Percentiles rank a stretch among this genome's conserved stretches.
These are phyloP conservation scores for Debaryomycetaceae sp. DNA, from an alignment of 1,139 yeast species.

Conservation along the genomic window DNA sequence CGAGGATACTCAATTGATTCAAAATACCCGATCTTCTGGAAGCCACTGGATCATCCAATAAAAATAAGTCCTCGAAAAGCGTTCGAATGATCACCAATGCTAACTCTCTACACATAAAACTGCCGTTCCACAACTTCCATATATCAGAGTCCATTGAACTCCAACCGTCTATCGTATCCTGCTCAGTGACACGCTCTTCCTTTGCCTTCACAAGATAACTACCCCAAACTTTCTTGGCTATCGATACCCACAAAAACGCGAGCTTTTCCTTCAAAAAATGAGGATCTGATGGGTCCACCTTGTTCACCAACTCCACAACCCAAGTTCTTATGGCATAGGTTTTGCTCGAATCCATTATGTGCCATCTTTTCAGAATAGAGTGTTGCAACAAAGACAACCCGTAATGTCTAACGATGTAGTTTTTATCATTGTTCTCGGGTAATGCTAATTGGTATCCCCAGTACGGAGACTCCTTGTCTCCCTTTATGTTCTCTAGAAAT, in stretches of 20 bases:
- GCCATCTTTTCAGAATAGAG: conserved; percentile 57
- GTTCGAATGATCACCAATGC: conserved; percentile 77
- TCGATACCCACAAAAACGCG: conserved; percentile 86
- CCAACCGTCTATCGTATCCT: conserved; percentile 74
- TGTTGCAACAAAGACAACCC: conserved; percentile 79
- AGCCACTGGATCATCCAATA: conserved; percentile 88
- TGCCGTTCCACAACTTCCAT: conserved; percentile 68
- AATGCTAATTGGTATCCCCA: conserved; percentile 90
- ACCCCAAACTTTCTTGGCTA: conserved; percentile 96
- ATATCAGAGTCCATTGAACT: conserved; percentile 78
- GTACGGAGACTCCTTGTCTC: conserved; percentile 77
- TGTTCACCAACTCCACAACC: conserved; percentile 73
- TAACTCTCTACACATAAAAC: conserved; percentile 65
- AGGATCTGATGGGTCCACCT: conserved; percentile 66
- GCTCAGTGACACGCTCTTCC: conserved; percentile 18
- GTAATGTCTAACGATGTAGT: conserved; percentile 79
- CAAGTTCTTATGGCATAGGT: conserved; percentile 71
- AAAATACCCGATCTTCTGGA: conserved; percentile 74
- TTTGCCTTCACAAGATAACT: conserved; percentile 33
- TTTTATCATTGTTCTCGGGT: conserved; percentile 55
- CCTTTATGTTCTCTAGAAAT: conserved; percentile 73
- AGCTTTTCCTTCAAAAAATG: conserved; percentile 87
- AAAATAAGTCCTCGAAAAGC: conserved; percentile 88
- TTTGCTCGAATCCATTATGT: conserved; percentile 59
- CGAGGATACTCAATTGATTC: conserved; percentile 78